Percentiles rank a stretch among this genome's conserved stretches.
Evolutionary conservation across 2,329 filamentous ascomycete species (phyloP).

Genomic region (Cadophora luteo-olivacea): DNA sequence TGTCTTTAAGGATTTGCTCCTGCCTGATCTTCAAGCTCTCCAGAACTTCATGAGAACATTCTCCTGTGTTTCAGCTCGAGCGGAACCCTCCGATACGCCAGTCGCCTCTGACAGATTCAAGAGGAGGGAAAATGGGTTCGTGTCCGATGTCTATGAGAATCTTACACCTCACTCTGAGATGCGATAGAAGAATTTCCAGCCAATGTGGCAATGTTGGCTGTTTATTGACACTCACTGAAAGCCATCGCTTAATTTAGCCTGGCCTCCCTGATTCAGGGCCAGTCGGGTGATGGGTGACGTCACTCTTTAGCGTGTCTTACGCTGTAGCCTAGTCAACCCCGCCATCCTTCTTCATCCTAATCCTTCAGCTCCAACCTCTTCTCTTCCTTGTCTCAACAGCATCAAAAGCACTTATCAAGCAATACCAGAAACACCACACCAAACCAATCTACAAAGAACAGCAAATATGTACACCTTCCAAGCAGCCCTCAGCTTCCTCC

Average conservation of each 20-base stretch:
- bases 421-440: not conserved
- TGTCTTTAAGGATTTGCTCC: too few relatives aligned
- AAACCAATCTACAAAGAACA: not conserved
- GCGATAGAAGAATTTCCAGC: too few relatives aligned
- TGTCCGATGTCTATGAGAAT: too few relatives aligned
- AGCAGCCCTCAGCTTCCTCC: slow-evolving; percentile 46
- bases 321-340: slow-evolving; percentile 8
- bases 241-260: slow-evolving; percentile 12
- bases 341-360: not conserved
- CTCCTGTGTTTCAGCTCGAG: too few relatives aligned
- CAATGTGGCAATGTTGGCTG: too few relatives aligned
- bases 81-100: too few relatives aligned
- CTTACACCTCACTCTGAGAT: too few relatives aligned
- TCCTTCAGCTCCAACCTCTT: slow-evolving; percentile 2
- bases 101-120: too few relatives aligned
- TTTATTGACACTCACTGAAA: not conserved
- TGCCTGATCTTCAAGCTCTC: too few relatives aligned
- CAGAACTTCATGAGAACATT: too few relatives aligned
- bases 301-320: not conserved
- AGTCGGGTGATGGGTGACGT: slow-evolving; percentile 2
- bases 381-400: not conserved
- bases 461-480: slow-evolving; percentile 26
- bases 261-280: slow-evolving; percentile 4
- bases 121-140: too few relatives aligned
- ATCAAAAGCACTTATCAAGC: not conserved